Conservation (phyloP, 2,329 filamentous ascomycete genomes). For the Pseudocercospora pini-densiflorae region DNA sequence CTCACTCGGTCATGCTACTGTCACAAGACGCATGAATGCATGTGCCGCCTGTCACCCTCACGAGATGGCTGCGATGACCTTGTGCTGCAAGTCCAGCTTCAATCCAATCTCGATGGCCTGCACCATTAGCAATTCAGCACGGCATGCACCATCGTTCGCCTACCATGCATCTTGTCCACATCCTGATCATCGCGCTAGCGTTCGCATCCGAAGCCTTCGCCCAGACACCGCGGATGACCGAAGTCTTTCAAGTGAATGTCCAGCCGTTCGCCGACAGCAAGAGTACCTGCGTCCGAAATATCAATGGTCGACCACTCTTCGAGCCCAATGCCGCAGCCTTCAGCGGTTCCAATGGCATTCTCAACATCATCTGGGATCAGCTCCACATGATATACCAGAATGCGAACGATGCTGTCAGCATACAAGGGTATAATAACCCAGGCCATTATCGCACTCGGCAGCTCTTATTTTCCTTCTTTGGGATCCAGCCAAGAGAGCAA, state of each 20-base stretch:
- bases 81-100: neutral
- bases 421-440: neutral
- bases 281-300: neutral
- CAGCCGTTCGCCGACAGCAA: neutral
- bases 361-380: constrained; percentile 1
- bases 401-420: neutral
- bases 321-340: neutral
- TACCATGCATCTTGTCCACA: neutral
- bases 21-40: neutral
- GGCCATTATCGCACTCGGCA: neutral
- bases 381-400: neutral
- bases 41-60: neutral
- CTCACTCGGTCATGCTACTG: neutral
- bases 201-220: too few relatives aligned
- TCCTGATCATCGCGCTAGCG: too few relatives aligned
- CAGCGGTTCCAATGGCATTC: neutral
- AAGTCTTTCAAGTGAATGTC: neutral
- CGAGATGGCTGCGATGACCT: neutral
- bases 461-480: neutral
- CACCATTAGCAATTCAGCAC: neutral
- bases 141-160: neutral
- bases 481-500: neutral
- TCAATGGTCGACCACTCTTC: neutral
- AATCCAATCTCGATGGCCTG: neutral
- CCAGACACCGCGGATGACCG: neutral